These are phyloP conservation scores for Jamesozyma hellenica DNA, from an alignment of 805 yeast species.

Conservation along the genomic window DNA sequence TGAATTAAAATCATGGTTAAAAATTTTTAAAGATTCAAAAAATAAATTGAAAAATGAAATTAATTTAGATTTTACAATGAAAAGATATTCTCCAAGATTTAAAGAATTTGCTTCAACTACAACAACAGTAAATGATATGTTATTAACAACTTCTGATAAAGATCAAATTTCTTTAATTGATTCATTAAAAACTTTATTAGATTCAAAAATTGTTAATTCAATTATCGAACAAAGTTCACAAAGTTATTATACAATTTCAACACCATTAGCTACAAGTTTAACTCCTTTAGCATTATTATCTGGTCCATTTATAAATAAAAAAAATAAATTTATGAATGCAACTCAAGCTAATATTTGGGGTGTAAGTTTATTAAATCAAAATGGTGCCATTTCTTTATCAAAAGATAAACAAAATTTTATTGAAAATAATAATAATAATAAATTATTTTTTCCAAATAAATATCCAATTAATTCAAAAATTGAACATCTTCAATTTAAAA, in stretches of 20 bases:
- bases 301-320: constrained; percentile 19
- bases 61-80: constrained; percentile 36
- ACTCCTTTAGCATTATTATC: constrained; percentile 60
- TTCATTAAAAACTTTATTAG: constrained; percentile 18
- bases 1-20: constrained; percentile 64
- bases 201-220: constrained; percentile 13
- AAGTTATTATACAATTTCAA: constrained; percentile 31
- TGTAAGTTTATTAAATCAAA: constrained; percentile 5
- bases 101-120: constrained; percentile 58
- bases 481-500: constrained; percentile 64
- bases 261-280: constrained; percentile 63
- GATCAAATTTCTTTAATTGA: constrained; percentile 13
- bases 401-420: constrained; percentile 1
- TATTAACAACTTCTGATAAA: constrained; percentile 10
- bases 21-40: constrained; percentile 53
- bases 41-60: constrained; percentile 33
- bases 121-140: constrained; percentile 40
- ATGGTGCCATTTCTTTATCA: constrained; percentile 5
- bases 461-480: constrained; percentile 52
- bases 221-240: constrained; percentile 10
- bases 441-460: constrained; percentile 36
- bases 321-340: constrained; percentile 32
- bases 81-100: constrained; percentile 55
- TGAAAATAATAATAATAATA: neutral
- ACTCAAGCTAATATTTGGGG: constrained; percentile 75